Evolutionary conservation across 2,329 filamentous ascomycete genomes (phyloP).

Genomic region (Alternaria metachromatica): DNA sequence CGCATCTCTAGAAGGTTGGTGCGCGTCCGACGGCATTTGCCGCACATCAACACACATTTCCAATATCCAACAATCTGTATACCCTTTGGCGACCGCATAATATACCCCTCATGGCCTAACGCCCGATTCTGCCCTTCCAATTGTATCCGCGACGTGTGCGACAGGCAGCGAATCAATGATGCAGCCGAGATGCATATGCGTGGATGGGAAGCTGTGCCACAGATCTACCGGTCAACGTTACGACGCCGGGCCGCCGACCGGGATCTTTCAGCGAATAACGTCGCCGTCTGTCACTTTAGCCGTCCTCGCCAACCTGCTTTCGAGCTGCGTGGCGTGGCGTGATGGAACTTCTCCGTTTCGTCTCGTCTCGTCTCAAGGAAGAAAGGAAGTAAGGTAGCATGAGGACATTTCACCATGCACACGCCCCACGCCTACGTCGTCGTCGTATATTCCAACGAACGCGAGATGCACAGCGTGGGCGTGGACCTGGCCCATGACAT

Average conservation of each 20-base stretch:
- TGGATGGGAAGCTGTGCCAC: slow-evolving; percentile 5
- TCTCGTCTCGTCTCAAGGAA: background rate
- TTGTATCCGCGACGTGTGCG: background rate
- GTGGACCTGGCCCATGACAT: background rate
- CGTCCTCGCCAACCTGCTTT: background rate
- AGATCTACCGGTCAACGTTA: slow-evolving; percentile 15
- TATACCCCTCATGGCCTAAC: background rate
- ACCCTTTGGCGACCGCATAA: slow-evolving; percentile 6
- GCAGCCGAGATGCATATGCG: background rate
- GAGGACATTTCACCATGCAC: background rate
- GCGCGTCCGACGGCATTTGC: background rate
- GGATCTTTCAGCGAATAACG: slow-evolving; percentile 10
- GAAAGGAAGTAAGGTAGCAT: background rate
- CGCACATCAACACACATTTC: background rate
- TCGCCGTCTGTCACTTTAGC: slow-evolving; percentile 7
- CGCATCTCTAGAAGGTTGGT: slow-evolving; percentile 9
- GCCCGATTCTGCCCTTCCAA: slow-evolving; percentile 10
- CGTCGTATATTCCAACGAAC: background rate
- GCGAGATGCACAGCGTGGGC: background rate
- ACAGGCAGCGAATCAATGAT: background rate
- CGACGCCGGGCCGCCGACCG: slow-evolving; percentile 8
- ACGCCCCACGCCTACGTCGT: background rate
- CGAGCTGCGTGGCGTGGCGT: background rate
- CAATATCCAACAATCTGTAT: slow-evolving; percentile 12
- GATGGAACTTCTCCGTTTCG: background rate